These are phyloP conservation scores for Podaxis mareebaensis DNA, from an alignment of 768 basidiomycete species.

Conservation along the genomic window DNA sequence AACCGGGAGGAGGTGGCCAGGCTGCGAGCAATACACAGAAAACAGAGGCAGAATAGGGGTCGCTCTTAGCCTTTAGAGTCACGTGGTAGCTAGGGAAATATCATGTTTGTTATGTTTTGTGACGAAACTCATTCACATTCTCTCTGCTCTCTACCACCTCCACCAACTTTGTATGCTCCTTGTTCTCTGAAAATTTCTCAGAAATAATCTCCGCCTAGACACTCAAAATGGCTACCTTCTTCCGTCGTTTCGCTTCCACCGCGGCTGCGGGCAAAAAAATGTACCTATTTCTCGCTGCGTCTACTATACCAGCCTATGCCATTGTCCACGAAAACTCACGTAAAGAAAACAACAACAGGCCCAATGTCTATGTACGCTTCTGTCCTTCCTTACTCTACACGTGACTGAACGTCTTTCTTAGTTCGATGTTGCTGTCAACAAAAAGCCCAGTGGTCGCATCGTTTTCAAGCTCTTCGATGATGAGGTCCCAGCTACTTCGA, in stretches of 20 bases:
- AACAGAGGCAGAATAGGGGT: background rate
- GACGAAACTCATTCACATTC: background rate
- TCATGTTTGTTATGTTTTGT: background rate
- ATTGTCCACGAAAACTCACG: slow-evolving; percentile 27
- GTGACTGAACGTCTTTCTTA: slow-evolving; percentile 24
- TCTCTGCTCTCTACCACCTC: background rate
- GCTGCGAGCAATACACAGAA: background rate
- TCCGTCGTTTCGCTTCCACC: slow-evolving; percentile 52
- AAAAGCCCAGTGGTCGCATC: slow-evolving; percentile 64
- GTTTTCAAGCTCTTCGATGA: slow-evolving; percentile 84
- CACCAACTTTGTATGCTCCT: background rate
- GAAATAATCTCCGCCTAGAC: background rate
- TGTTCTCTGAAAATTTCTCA: background rate
- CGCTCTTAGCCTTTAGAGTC: background rate
- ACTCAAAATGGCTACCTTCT: slow-evolving; percentile 46
- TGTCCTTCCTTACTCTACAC: background rate
- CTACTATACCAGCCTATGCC: slow-evolving; percentile 29
- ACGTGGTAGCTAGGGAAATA: background rate
- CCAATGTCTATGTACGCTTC: slow-evolving; percentile 14
- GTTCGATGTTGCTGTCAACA: slow-evolving; percentile 69
- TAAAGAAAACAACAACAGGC: slow-evolving; percentile 2
- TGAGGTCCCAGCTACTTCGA: slow-evolving; percentile 76
- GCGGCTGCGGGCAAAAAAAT: slow-evolving; percentile 41
- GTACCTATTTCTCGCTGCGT: slow-evolving; percentile 34
- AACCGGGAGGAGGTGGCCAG: background rate